Percentiles rank a stretch among this genome's conserved stretches.
Conservation (phyloP, 1,139 yeast species). For the Candida sp. region DNA sequence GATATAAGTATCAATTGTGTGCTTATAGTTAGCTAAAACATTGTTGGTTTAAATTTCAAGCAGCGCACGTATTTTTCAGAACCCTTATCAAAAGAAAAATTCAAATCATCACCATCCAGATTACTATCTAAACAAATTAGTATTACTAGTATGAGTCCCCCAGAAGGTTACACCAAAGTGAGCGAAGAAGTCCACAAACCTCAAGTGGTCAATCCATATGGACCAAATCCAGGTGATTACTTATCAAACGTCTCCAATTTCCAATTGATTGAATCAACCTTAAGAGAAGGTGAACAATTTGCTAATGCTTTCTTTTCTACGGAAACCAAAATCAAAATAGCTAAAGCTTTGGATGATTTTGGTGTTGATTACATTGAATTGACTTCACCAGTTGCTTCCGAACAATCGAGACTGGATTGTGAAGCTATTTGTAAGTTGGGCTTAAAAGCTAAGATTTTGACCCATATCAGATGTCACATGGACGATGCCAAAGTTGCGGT, state of each 20-base stretch:
- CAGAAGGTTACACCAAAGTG: slow-evolving; percentile 28
- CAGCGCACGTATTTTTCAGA: background rate
- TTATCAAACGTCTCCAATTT: slow-evolving; percentile 51
- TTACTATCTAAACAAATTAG: background rate
- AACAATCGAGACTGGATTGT: slow-evolving; percentile 53
- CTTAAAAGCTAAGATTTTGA: slow-evolving; percentile 49
- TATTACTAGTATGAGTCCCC: slow-evolving; percentile 15
- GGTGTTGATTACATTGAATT: slow-evolving; percentile 60
- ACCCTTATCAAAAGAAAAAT: background rate
- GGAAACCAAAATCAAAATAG: slow-evolving; percentile 53
- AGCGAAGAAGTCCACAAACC: slow-evolving; percentile 25
- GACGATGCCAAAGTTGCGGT: slow-evolving; percentile 58
- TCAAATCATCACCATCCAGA: background rate
- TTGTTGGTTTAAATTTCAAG: background rate
- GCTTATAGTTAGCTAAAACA: background rate
- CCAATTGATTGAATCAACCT: slow-evolving; percentile 52
- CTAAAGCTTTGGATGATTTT: slow-evolving; percentile 56
- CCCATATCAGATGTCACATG: slow-evolving; percentile 61
- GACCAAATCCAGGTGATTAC: slow-evolving; percentile 57
- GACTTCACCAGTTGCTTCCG: slow-evolving; percentile 58
- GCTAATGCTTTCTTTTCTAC: slow-evolving; percentile 57
- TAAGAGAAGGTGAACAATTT: slow-evolving; percentile 61
- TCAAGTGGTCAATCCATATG: slow-evolving; percentile 43
- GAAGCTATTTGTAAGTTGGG: slow-evolving; percentile 59
- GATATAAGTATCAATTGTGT: too few species aligned